These are phyloP conservation scores for Leccinum barrowsii DNA, from an alignment of 768 basidiomycete species.

Conservation along the genomic window DNA sequence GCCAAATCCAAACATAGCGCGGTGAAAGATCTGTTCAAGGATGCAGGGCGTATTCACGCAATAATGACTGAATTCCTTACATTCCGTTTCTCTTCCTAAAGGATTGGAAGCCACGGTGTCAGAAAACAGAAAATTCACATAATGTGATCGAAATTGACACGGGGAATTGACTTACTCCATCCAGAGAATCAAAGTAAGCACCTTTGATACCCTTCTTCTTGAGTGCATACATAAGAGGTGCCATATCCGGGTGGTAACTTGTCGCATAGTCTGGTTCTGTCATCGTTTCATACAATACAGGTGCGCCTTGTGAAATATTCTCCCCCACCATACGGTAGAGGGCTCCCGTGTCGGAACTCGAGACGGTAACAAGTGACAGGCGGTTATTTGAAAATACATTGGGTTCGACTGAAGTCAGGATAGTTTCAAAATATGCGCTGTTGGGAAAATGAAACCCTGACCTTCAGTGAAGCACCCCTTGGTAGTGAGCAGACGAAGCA, in stretches of 20 bases:
- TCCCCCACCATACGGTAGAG: conserved; percentile 6
- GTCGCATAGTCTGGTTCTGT: conserved; percentile 23
- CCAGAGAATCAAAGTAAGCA: conserved; percentile 20
- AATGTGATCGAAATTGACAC: background rate
- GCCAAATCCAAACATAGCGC: conserved; percentile 22
- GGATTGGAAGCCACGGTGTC: background rate
- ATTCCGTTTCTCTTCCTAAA: conserved; percentile 14
- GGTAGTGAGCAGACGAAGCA: conserved; percentile 31
- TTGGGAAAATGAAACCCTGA: background rate
- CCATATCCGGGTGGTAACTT: conserved; percentile 19
- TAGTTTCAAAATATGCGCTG: background rate
- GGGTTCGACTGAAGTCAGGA: conserved; percentile 15
- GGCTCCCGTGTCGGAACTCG: conserved; percentile 7
- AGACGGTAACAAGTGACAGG: conserved; percentile 26
- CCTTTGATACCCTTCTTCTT: conserved; percentile 15
- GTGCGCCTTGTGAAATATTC: conserved; percentile 12
- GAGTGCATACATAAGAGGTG: conserved; percentile 21
- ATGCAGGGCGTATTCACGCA: background rate
- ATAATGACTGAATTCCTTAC: background rate
- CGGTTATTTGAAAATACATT: conserved; percentile 33
- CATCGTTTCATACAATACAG: conserved; percentile 24
- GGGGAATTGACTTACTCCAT: conserved; percentile 14
- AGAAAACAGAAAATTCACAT: background rate
- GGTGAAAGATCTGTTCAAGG: conserved; percentile 17
- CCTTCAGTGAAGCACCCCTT: conserved; percentile 16